Evolutionary conservation across 768 basidiomycete genomes (phyloP), one percentile per base, ranked within the genome.

Genomic region (Mycena chlorophos): DNA sequence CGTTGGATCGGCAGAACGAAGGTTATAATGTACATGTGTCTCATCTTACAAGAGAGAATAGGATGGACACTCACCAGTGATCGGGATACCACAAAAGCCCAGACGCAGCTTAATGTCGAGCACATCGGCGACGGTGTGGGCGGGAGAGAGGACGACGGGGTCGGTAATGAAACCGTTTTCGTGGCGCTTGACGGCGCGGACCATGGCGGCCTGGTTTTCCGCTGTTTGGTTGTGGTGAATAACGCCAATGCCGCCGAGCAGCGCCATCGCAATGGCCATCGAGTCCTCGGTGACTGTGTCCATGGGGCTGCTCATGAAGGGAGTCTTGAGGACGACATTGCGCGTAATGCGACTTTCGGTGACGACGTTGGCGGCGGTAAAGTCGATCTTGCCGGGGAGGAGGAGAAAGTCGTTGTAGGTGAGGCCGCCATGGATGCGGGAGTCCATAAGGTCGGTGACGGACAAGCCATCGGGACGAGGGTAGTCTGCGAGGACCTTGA

Each of bases 141-240:
- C 69, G 0, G 94, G 93, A 12, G 88, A 85, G 27, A 98, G 77
- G 50, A 94, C 92, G 57, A 98, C 82, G 14, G 97, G 97, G 62
- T 97, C 93, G 50, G 90, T 84, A 72, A 98, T 99, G 76, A 98
- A 98, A 4, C 97, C 97, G 68, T 98, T 99, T 74, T 98, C 96
- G 69, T 95, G 96, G 65, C 95, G 87, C 73, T 99, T 99, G 27
- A 98, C 97, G 39, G 92, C 91, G 60, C 92, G 88, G 65, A 98
- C 93, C 95, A 98, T 98, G 37, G 89, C 87, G 6, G 96, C 96
- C 74, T 99, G 97, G 3, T 84, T 82, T 40, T 84, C 85, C 0
- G 94, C 67, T 1, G 86, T 62, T 70, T 94, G 91, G 72, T 98
- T 99, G 74, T 99, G 94, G 71, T 99, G 96, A 65, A 98, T 98